Evolutionary conservation across 116 monocot genomes (phyloP), one percentile per base, ranked within the genome.

Genomic region (Papilionanthe hybrid): DNA sequence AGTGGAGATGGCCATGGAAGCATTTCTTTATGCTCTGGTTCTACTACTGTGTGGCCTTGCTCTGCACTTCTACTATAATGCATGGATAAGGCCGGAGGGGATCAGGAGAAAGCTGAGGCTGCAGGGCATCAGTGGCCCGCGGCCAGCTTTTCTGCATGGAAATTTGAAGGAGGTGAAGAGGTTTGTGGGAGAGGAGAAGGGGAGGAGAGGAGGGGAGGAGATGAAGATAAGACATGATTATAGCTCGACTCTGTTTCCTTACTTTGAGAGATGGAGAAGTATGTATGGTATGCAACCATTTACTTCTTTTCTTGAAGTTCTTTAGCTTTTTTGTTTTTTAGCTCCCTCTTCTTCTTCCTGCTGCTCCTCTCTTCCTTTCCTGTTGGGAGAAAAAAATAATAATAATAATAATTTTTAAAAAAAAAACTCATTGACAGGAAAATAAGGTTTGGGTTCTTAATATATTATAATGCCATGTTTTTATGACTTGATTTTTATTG

Each of bases 71-170:
- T 86, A 49, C 3, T 28, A 80, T 17, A 13, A 25, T 8, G 18
- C 84, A 5, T 84, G 81, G 84, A 47, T 79, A 66, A 78, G 80
- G 66, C 79, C 78, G 5, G 76, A 84, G 71, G 80, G 55, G 68
- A 71, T 82, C 17, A 75, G 84, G 27, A 75, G 79, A 11, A 79
- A 71, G 37, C 79, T 87, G 49, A 27, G 63, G 79, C 71, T 37
- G 19, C 87, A 87, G 67, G 87, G 87, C n/a, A 82, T 87, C n/a
- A 25, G 43, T 10, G 87, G 84, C 5, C 87, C 87, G 0, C 76
- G 42, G 23, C 87, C 87, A 29, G 53, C 57, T 9, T 77, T 84
- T 20, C 77, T 84, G 29, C 81, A 60, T 44, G 82, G 87, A 9
- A 87, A 87, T 37, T 18, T 82, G 47, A 28, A 20, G 42, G 84